phyloP scores from a whole-genome alignment of 75 land plant species.

The Sequoia sempervirens region DNA sequence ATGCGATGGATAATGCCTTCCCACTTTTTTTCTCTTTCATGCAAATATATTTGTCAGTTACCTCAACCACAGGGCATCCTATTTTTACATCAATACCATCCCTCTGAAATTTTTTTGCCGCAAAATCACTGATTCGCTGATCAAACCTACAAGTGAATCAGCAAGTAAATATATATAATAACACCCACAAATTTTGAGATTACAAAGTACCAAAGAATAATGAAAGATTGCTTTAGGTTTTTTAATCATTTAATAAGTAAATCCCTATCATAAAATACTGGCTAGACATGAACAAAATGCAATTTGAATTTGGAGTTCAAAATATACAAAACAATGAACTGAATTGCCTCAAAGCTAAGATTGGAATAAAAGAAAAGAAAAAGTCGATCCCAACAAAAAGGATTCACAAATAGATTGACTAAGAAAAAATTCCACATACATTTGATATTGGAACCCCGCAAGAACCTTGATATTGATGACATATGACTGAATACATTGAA shows the following conservation, averaged over 20 bases:
- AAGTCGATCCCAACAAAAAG: neutral
- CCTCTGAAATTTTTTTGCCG: slow-evolving; percentile 82
- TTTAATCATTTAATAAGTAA: neutral
- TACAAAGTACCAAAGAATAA: neutral
- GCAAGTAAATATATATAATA: neutral
- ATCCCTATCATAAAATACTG: neutral
- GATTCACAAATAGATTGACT: neutral
- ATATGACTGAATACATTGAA: neutral
- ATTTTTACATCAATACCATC: slow-evolving; percentile 84
- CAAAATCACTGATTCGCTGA: slow-evolving; percentile 79
- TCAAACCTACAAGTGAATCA: slow-evolving; percentile 63
- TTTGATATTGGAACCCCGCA: neutral
- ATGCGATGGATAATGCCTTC: slow-evolving; percentile 39
- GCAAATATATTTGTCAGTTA: slow-evolving; percentile 49
- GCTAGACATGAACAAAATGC: neutral
- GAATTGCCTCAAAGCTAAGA: neutral
- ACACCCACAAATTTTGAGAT: neutral
- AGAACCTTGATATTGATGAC: neutral
- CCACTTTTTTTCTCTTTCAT: slow-evolving; percentile 34
- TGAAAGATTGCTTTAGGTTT: neutral
- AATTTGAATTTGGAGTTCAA: neutral
- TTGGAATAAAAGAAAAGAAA: neutral
- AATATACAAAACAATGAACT: neutral
- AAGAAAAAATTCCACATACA: neutral
- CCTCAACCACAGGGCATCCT: slow-evolving; percentile 62